Base-by-base conservation (phyloP, 2,329 filamentous ascomycete species). In the Sclerotinia spermophila region DNA sequence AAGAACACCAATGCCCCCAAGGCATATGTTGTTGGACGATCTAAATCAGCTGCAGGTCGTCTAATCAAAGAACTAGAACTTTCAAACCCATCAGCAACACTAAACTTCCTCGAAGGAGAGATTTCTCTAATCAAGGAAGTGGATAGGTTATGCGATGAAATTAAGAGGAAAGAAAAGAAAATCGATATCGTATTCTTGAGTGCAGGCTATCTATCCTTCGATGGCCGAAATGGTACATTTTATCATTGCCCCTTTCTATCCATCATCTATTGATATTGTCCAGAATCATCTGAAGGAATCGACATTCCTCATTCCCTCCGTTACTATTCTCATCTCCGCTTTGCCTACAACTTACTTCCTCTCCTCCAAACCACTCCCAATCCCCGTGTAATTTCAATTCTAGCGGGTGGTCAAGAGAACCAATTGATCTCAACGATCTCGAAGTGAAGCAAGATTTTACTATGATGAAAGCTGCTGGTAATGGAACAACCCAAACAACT, bases 301-400 rank as follows among this genome's bases (percentile, higher is more conserved):
- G 83, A 87, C 67, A 81, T 83, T 40, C 82, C 84, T 44, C 82
- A 83, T 35, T 81, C 84, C 11, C 81, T 90, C 24, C 81, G 82
- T 17, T 86, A 86, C 78, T 90, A 90, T 79, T 81, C 85, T 1
- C 87, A 88, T 19, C 82, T 86, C 68, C 85, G 86, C 59, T 86
- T 90, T 75, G 81, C 84, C 24, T 73, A 83, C 70, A 86, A 88
- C 66, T 82, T 91, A 0, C 83, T 90, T 15, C 87, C 88, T 0
- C 81, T 86, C 0, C 81, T 91, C 0, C 83, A 84, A 0, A 72
- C 79, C 0, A 74, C 78, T 2, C 79, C 87, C 5, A 71, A 70
- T 4, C 82, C 84, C 0, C 84, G 87, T 13, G 86, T 89, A 13
- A 82, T 89, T 42, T 84, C 81, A 27, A 84, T 89, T 24, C 79